A percentile compares a stretch with the other conserved stretches of the same genome.
phyloP scores from a whole-genome alignment of 2,329 filamentous ascomycete genomes.

The Pseudogymnoascus sp. region DNA sequence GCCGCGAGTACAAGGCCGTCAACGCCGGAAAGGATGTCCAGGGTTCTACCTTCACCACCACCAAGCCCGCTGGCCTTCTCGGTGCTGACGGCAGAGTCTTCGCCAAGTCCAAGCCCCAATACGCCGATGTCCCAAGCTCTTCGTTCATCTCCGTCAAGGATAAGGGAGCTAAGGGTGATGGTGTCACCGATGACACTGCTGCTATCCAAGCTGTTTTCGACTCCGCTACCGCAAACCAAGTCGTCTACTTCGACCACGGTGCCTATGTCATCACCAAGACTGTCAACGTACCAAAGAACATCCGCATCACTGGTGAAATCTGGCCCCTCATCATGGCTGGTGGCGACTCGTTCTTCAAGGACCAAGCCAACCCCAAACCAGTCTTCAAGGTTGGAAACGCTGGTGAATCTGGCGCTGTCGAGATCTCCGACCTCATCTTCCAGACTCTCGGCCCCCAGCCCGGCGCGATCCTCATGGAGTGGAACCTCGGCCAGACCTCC shows the following conservation, averaged over 20 bases:
- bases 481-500: constrained; percentile 66
- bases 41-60: constrained; percentile 43
- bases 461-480: constrained; percentile 84
- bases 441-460: constrained; percentile 75
- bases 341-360: constrained; percentile 60
- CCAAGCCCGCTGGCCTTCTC: constrained; percentile 61
- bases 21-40: constrained; percentile 49
- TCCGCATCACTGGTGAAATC: constrained; percentile 84
- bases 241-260: constrained; percentile 71
- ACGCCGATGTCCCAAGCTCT: constrained; percentile 56
- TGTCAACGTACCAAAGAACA: constrained; percentile 64
- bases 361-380: constrained; percentile 68
- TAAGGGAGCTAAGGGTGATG: constrained; percentile 80
- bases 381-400: constrained; percentile 76
- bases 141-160: constrained; percentile 78
- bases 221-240: constrained; percentile 50
- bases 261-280: constrained; percentile 64
- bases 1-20: constrained; percentile 56
- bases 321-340: constrained; percentile 85
- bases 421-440: constrained; percentile 83
- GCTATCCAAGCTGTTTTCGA: constrained; percentile 75
- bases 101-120: constrained; percentile 83
- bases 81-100: constrained; percentile 60
- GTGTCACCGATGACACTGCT: constrained; percentile 75
- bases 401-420: constrained; percentile 70